phyloP scores from a whole-genome alignment of 495 filamentous ascomycete species.

The Penicillium paradoxum region DNA sequence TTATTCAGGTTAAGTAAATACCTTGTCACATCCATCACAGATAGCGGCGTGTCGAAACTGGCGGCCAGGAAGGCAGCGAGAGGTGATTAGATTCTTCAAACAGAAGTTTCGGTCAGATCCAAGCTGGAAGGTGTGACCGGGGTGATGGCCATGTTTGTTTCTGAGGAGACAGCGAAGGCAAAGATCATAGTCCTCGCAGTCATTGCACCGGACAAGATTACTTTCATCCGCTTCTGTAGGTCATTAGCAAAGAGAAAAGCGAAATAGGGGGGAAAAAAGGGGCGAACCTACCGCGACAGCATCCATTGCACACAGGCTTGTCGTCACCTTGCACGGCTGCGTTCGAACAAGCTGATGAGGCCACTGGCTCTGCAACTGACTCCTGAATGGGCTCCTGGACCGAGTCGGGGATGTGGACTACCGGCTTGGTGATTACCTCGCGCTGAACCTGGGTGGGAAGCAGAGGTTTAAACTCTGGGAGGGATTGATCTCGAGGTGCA shows the following conservation, averaged over 20 bases:
- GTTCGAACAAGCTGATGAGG: background rate
- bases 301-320: constrained; percentile 88
- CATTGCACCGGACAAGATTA: constrained; percentile 77
- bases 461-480: constrained; percentile 13
- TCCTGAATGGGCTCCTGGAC: constrained; percentile 13
- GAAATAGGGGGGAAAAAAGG: background rate
- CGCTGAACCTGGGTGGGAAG: background rate
- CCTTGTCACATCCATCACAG: constrained; percentile 92
- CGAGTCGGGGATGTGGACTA: constrained; percentile 17
- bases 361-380: constrained; percentile 11
- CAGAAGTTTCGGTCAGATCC: constrained; percentile 34
- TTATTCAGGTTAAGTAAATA: constrained; percentile 22
- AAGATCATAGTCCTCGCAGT: constrained; percentile 87
- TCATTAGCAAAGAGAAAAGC: background rate
- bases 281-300: constrained; percentile 63
- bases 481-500: constrained; percentile 47
- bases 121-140: constrained; percentile 69
- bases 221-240: constrained; percentile 62
- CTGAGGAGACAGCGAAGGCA: constrained; percentile 74
- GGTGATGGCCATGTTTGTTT: constrained; percentile 87
- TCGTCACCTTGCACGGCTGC: constrained; percentile 23
- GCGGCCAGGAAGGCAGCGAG: constrained; percentile 74
- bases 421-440: constrained; percentile 14
- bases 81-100: constrained; percentile 42
- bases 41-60: constrained; percentile 78